Base-by-base conservation (phyloP, 257 asterid species). In the Scutellaria baicalensis region DNA sequence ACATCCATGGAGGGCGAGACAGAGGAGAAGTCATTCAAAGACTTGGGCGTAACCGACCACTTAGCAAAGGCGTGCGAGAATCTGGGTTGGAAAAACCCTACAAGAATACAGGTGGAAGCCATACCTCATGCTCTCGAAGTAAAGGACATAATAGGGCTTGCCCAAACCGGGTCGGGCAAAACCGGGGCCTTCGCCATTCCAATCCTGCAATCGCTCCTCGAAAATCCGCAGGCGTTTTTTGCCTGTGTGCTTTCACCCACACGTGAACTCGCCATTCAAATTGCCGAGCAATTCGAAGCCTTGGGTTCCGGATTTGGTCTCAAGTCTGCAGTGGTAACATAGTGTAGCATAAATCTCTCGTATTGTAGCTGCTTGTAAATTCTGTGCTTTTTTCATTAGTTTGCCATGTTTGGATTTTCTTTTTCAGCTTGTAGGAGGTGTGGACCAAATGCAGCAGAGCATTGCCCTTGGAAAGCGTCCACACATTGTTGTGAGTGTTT, bases 111-210 rank as follows among this genome's bases (percentile, higher is more conserved):
- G 75, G 47, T 81, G 21, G 82, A 77, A 61, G 72, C 82, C 64
- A 88, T 92, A 49, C 97, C 98, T 33, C 75, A 74, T 43, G 97
- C 97, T 1, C 77, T 93, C 0, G 81, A 89, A 65, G 95, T 97
- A 7, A 93, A 79, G 70, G 99, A 93, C 76, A 72, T 93, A 6
- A 87, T 93, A 63, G 98, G 90, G 21, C 96, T 93, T 6, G 97
- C 97, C 1, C 96, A 91, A 79, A 93, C 99, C 8, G 99, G 99
- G 68, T 93, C 99, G 1, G 99, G 97, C 33, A 91, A 93, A 81
- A 93, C 99, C 6, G 99, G 91, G 1, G 99, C 99, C 1, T 91
- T 91, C 49, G 99, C 97, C 0, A 80, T 91, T 55, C 99, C 99
- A 1, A 91, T 93, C 48, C 77, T 93, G 20, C 97, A 93, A 56